Evolutionary conservation across 768 basidiomycete species (phyloP).

Genomic region (Agaricus subrufescens): DNA sequence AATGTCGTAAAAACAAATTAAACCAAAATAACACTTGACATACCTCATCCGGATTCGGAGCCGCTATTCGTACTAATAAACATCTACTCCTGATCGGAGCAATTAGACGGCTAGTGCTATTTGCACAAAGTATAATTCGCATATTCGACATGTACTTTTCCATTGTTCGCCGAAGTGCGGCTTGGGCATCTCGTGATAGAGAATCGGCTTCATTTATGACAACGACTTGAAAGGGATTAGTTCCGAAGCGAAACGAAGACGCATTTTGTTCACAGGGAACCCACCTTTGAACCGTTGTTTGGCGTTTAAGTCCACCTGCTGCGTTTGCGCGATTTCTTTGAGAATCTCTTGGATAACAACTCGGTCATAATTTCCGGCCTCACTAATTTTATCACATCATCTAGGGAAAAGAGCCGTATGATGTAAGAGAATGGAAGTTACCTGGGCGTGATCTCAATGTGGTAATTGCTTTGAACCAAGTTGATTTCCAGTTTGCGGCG

Average conservation of each 20-base stretch:
- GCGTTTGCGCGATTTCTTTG: constrained; percentile 98
- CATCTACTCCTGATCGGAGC: constrained; percentile 96
- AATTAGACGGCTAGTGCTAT: constrained; percentile 92
- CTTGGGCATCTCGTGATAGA: constrained; percentile 92
- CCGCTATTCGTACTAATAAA: constrained; percentile 88
- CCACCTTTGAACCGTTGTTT: constrained; percentile 96
- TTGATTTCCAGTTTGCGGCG: constrained; percentile 95
- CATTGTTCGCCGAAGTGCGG: constrained; percentile 95
- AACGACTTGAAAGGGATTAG: constrained; percentile 59
- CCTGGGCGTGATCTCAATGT: constrained; percentile 98
- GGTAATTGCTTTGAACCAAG: constrained; percentile 95
- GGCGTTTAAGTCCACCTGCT: constrained; percentile 94
- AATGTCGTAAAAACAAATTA: constrained; percentile 1
- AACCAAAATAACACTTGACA: background rate
- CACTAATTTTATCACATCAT: constrained; percentile 41
- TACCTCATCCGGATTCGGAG: constrained; percentile 78
- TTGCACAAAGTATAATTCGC: constrained; percentile 94
- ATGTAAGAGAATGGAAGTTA: constrained; percentile 24
- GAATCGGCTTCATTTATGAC: constrained; percentile 98
- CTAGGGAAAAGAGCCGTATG: background rate
- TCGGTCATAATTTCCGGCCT: constrained; percentile 93
- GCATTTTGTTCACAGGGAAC: constrained; percentile 6
- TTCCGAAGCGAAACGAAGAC: background rate
- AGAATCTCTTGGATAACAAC: constrained; percentile 94
- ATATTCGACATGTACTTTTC: constrained; percentile 99